Evolutionary conservation across 768 basidiomycete genomes (phyloP), one percentile per base, ranked within the genome.

Genomic region (Termitomyces sp.): DNA sequence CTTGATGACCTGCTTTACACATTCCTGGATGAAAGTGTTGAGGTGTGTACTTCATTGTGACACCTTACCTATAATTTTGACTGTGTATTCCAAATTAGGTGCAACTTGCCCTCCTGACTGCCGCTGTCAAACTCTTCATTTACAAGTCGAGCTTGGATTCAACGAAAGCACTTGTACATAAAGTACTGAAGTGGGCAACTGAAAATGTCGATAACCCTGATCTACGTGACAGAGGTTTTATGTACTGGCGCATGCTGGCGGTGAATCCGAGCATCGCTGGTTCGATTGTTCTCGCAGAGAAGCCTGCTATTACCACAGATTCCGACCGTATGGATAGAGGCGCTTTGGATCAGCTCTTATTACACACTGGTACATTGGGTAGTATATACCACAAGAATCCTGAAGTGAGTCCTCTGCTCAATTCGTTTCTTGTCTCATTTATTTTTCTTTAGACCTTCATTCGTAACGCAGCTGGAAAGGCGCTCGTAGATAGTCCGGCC

Each of bases 331-430:
- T 99, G 94, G 96, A 98, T 68, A 86, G 96, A 67, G 94, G 94
- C 17, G 91, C 96, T 53, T 83, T 99, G 46, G 97, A 99, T 75
- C 96, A 98, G 68, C 80, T 99, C 12, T 75, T 99, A 47, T 75
- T 99, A 37, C 95, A 98, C 73, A 95, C 96, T 0, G 96, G 93
- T 5, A 95, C 93, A 12, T 76, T 98, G 34, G 91, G 94, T 32
- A 96, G 94, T 62, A 96, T 99, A 61, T 99, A 98, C 74, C 96
- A 98, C 79, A 97, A 98, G 77, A 95, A 95, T 68, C 96, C 96
- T 15, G 92, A 96, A 83, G 92, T 91, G 48, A 65, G 78, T 43
- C 10, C 4, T 43, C 17, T 66, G 48, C 37, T 59, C 57, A 52
- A 14, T 5, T 15, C 46, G 48, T 9, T 9, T 36, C 36, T 55